Evolutionary conservation across 2,329 filamentous ascomycete genomes (phyloP).

Genomic region (Monosporascus sp.): DNA sequence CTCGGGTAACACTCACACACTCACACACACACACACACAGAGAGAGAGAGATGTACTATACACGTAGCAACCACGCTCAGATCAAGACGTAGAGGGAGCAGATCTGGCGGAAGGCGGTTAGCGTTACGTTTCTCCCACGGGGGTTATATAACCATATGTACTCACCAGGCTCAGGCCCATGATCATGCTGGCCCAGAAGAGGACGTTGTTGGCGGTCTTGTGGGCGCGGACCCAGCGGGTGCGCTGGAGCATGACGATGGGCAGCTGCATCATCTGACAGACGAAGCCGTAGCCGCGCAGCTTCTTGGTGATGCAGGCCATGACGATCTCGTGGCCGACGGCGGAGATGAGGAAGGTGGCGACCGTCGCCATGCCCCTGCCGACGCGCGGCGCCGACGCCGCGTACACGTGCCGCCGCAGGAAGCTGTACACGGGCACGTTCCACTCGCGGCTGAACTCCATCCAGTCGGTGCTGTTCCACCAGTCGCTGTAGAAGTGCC

Average conservation of each 20-base stretch:
- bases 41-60: too few relatives aligned
- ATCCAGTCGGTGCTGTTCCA: conserved; percentile 85
- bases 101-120: conserved; percentile 36
- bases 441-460: conserved; percentile 95
- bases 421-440: conserved; percentile 95
- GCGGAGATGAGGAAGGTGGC: conserved; percentile 91
- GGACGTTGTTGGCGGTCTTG: conserved; percentile 78
- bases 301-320: conserved; percentile 98
- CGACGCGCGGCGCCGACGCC: conserved; percentile 72
- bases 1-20: too few relatives aligned
- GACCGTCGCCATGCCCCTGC: conserved; percentile 70
- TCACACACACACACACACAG: too few relatives aligned
- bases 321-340: conserved; percentile 87
- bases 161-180: conserved; percentile 74
- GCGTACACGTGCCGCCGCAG: conserved; percentile 91
- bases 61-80: conserved; percentile 20
- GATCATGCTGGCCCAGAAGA: conserved; percentile 92
- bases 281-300: conserved; percentile 89
- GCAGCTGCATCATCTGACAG: conserved; percentile 94
- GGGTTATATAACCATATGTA: neutral
- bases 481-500: conserved; percentile 83
- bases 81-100: conserved; percentile 57
- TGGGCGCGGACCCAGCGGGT: conserved; percentile 70
- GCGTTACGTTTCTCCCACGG: neutral
- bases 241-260: conserved; percentile 87